Conservation (phyloP, 176 grass and related monocot species). For the Raddia guianensis region DNA sequence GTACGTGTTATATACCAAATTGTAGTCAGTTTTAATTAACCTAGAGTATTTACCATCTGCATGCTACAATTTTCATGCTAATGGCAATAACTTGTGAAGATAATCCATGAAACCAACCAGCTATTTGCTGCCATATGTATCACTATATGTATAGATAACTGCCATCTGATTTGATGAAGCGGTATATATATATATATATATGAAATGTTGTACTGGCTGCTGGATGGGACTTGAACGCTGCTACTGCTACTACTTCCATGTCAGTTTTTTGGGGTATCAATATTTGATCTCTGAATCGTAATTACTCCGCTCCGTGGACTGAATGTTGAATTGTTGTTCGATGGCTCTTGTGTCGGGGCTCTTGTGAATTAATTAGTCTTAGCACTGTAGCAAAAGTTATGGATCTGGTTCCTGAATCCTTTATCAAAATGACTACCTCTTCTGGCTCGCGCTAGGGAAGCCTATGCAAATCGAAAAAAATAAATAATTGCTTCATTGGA, state of each 20-base stretch:
- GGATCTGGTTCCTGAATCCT: too few species aligned
- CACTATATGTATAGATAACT: slow-evolving; percentile 19
- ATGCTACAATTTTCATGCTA: slow-evolving; percentile 14
- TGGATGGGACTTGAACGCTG: not conserved
- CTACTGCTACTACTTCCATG: not conserved
- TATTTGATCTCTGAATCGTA: too few species aligned
- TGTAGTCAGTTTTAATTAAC: slow-evolving; percentile 27
- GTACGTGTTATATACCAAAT: not conserved
- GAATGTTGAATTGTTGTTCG: too few species aligned
- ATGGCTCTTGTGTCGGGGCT: too few species aligned
- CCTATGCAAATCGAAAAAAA: too few species aligned
- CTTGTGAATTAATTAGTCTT: too few species aligned
- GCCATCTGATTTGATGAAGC: not conserved
- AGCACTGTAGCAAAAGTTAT: too few species aligned
- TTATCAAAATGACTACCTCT: too few species aligned
- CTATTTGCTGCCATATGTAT: slow-evolving; percentile 16
- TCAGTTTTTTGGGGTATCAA: not conserved
- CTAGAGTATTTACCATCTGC: not conserved
- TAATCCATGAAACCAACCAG: not conserved
- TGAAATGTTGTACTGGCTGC: not conserved
- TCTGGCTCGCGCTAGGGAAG: too few species aligned
- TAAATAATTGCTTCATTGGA: too few species aligned
- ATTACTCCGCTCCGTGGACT: too few species aligned
- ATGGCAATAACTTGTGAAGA: slow-evolving; percentile 13
- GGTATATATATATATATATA: slow-evolving; percentile 11